A percentile compares a stretch with the other conserved stretches of the same genome.
Evolutionary conservation across 176 grass and related monocot species (phyloP).

Genomic region (Zoysia japonica): DNA sequence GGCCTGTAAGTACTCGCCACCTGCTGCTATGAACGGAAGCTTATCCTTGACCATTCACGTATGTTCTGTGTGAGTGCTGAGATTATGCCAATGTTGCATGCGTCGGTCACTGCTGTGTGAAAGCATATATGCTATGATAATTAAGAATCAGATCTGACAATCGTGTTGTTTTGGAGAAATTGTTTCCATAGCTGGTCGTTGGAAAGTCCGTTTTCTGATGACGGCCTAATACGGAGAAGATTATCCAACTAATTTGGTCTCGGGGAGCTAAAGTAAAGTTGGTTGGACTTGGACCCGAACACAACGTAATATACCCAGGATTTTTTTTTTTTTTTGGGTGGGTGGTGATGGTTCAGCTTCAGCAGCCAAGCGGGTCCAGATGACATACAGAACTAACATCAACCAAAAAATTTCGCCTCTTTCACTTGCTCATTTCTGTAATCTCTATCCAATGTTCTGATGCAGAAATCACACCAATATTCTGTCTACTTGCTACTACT

Average conservation of each 20-base stretch:
- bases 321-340: neutral
- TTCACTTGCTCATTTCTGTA: neutral
- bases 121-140: neutral
- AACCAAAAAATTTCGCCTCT: neutral
- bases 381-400: neutral
- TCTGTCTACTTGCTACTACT: too few relatives aligned
- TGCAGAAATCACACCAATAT: neutral
- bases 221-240: neutral
- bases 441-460: slow-evolving; percentile 2
- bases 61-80: neutral
- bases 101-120: slow-evolving; percentile 2
- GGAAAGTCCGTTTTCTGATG: neutral
- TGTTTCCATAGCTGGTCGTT: slow-evolving; percentile 6
- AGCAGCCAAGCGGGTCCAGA: slow-evolving; percentile 13
- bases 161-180: neutral
- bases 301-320: neutral
- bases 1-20: slow-evolving; percentile 1
- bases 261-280: neutral
- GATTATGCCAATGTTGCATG: neutral
- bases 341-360: neutral
- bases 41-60: slow-evolving; percentile 9
- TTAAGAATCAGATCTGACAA: neutral
- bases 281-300: neutral
- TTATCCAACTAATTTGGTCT: neutral
- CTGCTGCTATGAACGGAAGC: slow-evolving; percentile 24